Base-by-base conservation (phyloP, 495 filamentous ascomycete species). In the Elasticomyces elasticus region DNA sequence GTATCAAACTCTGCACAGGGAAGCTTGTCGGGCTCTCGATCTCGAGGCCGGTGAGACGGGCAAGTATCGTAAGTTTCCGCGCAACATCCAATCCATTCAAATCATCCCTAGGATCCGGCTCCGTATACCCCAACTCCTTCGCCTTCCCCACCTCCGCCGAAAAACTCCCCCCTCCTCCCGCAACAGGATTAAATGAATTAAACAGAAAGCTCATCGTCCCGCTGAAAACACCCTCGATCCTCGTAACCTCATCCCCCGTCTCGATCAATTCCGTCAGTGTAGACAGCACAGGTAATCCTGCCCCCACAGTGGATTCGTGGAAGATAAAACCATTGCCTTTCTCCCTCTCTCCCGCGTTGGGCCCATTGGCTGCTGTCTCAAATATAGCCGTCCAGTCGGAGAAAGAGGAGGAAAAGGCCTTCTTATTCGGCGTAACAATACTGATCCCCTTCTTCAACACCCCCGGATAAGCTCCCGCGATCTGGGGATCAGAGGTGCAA, bases 141-240 rank as follows among this genome's bases (percentile, higher is more conserved):
- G 91, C 92, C 69, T 90, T 85, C 57, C 76, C 78, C 20, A 96
- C 92, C 55, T 91, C 88, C 40, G 80, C 84, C 41, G 87, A 90
- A 81, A 91, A 98, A 62, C 84, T 82, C 4, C 83, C 82, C 15
- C 70, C 71, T 23, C 67, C 70, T 63, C 23, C 66, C 67, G 15
- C 13, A 40, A 62, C 58, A n/a, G 67, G 63, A 59, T 19, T 68
- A 68, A 35, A 87, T 85, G 62, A 96, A 96, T 97, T 96, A 77
- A 98, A 98, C 12, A 96, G 75, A 78, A 94, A 97, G 33, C 83
- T 88, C 76, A 97, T 88, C 5, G 92, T 96, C 51, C 92, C 92
- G 44, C 86, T 91, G 72, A 97, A 96, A 12, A 98, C 89, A 53
- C 91, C 92, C 74, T 96, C 91, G 56, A 98, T 94, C 65, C 79